Evolutionary conservation across 2,329 filamentous ascomycete species (phyloP).

Genomic region (Lasiodiplodia sp.): DNA sequence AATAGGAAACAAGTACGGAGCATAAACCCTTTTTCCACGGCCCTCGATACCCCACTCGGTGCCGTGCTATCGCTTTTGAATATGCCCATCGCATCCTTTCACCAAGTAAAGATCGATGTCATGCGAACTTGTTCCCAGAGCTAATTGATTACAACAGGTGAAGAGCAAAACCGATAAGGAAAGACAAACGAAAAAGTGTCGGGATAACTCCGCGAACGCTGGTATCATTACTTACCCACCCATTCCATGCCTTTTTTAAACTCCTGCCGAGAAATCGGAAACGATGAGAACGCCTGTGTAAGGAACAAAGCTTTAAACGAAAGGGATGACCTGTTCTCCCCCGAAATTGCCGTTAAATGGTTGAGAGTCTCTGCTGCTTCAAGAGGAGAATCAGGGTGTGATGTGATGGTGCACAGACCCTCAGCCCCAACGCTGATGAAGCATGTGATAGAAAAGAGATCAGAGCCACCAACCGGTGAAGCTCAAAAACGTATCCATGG

Average conservation of each 20-base stretch:
- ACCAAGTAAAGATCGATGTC: background rate
- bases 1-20: constrained; percentile 5
- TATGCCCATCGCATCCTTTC: background rate
- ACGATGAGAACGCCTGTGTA: constrained; percentile 2
- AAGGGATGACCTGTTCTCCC: background rate
- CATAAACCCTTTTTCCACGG: background rate
- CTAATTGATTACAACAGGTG: background rate
- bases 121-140: background rate
- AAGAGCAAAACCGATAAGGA: background rate
- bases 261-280: constrained; percentile 9
- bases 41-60: background rate
- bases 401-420: background rate
- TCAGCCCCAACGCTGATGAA: background rate
- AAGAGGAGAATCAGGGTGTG: background rate
- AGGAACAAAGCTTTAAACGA: background rate
- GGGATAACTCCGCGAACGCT: background rate
- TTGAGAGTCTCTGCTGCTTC: background rate
- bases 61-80: background rate
- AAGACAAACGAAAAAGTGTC: background rate
- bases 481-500: constrained; percentile 45
- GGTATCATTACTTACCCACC: constrained; percentile 21
- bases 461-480: constrained; percentile 39
- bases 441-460: background rate
- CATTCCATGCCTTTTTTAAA: constrained; percentile 20
- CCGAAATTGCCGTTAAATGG: background rate